Evolutionary conservation across 2,329 filamentous ascomycete genomes (phyloP).

Genomic region (Cryphonectria japonica): DNA sequence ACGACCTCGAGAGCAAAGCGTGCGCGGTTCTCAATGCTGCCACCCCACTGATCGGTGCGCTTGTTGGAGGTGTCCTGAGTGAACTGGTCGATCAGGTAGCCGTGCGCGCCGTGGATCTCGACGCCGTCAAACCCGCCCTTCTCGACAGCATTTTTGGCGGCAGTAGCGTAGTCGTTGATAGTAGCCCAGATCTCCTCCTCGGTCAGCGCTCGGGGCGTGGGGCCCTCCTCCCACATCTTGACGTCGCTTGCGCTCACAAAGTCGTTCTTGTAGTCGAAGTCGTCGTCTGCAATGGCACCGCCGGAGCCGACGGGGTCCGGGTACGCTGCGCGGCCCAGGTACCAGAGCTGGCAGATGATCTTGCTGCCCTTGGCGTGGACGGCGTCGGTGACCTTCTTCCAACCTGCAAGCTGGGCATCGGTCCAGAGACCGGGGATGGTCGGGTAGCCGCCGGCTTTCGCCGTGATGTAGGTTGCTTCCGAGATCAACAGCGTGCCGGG

Average conservation of each 20-base stretch:
- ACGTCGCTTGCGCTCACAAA: conserved; percentile 49
- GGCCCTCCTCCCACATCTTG: conserved; percentile 51
- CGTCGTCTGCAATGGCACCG: conserved; percentile 42
- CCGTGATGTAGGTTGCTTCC: conserved; percentile 59
- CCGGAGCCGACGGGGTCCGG: conserved; percentile 40
- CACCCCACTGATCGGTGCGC: conserved; percentile 59
- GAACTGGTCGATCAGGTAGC: conserved; percentile 69
- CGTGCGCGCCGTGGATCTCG: conserved; percentile 61
- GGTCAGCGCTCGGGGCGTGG: conserved; percentile 66
- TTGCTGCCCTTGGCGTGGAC: conserved; percentile 65
- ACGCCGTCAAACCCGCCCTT: conserved; percentile 70
- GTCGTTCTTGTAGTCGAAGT: conserved; percentile 31
- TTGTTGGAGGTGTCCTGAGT: conserved; percentile 54
- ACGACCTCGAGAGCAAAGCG: conserved; percentile 55
- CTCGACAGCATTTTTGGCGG: conserved; percentile 59
- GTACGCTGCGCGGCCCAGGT: conserved; percentile 58
- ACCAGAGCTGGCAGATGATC: conserved; percentile 70
- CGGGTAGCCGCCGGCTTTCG: conserved; percentile 48
- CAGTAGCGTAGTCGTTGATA: conserved; percentile 63
- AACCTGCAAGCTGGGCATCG: conserved; percentile 59
- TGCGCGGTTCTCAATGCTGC: conserved; percentile 56
- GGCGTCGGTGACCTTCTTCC: conserved; percentile 63
- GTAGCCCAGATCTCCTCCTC: conserved; percentile 66
- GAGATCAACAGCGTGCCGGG: conserved; percentile 56
- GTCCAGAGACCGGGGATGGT: conserved; percentile 63